phyloP scores from a whole-genome alignment of 768 basidiomycete species.

The Tephrocybe sp. region DNA sequence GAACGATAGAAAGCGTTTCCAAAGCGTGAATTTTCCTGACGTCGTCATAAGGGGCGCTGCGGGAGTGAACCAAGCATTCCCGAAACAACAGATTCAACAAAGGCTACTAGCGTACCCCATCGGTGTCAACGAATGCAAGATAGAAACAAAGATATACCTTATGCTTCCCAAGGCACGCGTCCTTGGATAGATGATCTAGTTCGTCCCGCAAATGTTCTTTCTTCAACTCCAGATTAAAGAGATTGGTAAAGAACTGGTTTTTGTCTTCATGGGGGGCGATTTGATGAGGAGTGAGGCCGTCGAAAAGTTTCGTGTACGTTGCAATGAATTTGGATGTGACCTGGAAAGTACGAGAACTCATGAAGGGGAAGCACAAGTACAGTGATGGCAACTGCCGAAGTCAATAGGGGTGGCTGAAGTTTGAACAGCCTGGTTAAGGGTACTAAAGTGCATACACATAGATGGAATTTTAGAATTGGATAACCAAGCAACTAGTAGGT shows the following conservation, averaged over 20 bases:
- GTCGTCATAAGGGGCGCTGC: slow-evolving; percentile 30
- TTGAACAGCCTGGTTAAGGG: no score
- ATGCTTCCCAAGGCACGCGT: slow-evolving; percentile 43
- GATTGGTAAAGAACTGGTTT: slow-evolving; percentile 48
- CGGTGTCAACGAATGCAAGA: neutral
- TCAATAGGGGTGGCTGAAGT: no score
- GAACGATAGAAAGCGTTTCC: slow-evolving; percentile 46
- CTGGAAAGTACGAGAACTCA: slow-evolving; percentile 18
- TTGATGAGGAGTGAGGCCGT: slow-evolving; percentile 42
- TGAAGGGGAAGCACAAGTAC: neutral
- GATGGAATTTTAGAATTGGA: no score
- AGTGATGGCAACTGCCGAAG: neutral
- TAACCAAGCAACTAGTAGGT: no score
- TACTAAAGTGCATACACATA: no score
- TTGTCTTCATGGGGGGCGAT: slow-evolving; percentile 43
- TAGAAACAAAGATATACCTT: slow-evolving; percentile 42
- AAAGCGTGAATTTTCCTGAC: slow-evolving; percentile 44
- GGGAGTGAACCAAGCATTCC: slow-evolving; percentile 41
- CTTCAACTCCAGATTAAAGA: slow-evolving; percentile 54
- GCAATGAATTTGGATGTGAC: slow-evolving; percentile 46
- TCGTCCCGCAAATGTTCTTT: slow-evolving; percentile 39
- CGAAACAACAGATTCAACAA: slow-evolving; percentile 48
- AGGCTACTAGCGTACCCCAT: slow-evolving; percentile 40
- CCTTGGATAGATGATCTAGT: slow-evolving; percentile 42
- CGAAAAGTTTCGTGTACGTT: slow-evolving; percentile 48